These are phyloP conservation scores for Talaromyces adpressus DNA, from an alignment of 495 filamentous ascomycete species.

Conservation along the genomic window DNA sequence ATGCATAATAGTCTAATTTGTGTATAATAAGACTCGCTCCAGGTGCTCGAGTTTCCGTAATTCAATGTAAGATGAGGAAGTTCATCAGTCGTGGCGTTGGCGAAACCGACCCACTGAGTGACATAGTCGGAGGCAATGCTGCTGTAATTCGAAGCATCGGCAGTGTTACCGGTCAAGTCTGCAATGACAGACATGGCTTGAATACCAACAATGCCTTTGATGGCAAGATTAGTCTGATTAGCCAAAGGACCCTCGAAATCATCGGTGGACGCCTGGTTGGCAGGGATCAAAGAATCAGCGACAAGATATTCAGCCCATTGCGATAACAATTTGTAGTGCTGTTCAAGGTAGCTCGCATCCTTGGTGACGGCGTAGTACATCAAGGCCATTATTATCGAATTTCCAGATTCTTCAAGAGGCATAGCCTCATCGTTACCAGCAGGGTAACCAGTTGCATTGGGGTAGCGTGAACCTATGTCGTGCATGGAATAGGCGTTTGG, in stretches of 20 bases:
- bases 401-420: conserved; percentile 43
- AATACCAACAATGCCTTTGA: conserved; percentile 50
- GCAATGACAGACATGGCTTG: conserved; percentile 26
- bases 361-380: conserved; percentile 37
- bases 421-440: conserved; percentile 36
- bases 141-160: conserved; percentile 30
- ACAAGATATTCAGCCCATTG: conserved; percentile 47
- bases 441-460: conserved; percentile 42
- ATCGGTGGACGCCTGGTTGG: conserved; percentile 47
- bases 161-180: conserved; percentile 24
- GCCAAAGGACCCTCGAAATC: conserved; percentile 43
- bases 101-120: conserved; percentile 29
- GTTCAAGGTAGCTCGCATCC: conserved; percentile 25
- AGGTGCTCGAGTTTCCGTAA: conserved; percentile 24
- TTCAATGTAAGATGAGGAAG: conserved; percentile 39
- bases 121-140: conserved; percentile 32
- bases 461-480: conserved; percentile 39
- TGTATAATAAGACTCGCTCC: conserved; percentile 8
- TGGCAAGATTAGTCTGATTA: conserved; percentile 51
- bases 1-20: not conserved
- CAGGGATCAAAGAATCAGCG: conserved; percentile 39
- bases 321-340: conserved; percentile 28
- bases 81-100: conserved; percentile 26
- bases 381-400: conserved; percentile 36
- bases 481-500: conserved; percentile 36